Evolutionary conservation across 768 basidiomycete genomes (phyloP).

Genomic region (Rhodosporidiobolus sp.): DNA sequence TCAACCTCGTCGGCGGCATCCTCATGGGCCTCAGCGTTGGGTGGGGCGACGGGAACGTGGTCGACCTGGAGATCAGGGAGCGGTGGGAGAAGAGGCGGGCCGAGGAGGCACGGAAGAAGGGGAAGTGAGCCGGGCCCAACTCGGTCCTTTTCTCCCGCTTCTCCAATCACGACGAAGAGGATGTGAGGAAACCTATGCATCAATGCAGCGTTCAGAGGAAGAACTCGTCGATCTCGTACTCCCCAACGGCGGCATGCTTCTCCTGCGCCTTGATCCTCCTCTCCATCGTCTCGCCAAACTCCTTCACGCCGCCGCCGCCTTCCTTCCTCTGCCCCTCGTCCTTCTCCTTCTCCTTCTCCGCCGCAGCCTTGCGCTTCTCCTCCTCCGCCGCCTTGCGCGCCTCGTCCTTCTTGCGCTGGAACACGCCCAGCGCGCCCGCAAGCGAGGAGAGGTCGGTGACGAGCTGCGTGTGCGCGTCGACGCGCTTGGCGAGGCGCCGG

Average conservation of each 20-base stretch:
- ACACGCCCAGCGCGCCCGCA: slow-evolving; percentile 33
- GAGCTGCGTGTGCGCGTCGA: slow-evolving; percentile 21
- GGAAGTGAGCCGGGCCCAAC: not conserved
- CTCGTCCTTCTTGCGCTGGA: slow-evolving; percentile 22
- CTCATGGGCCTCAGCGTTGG: slow-evolving; percentile 26
- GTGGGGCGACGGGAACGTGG: slow-evolving; percentile 30
- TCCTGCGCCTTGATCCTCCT: slow-evolving; percentile 35
- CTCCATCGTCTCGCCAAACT: slow-evolving; percentile 32
- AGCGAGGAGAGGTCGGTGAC: slow-evolving; percentile 32
- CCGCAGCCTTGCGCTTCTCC: slow-evolving; percentile 2
- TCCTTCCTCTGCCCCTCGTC: not conserved
- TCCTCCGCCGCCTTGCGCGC: slow-evolving; percentile 8
- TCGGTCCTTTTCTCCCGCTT: too few species aligned
- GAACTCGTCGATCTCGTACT: slow-evolving; percentile 34
- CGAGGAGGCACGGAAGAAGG: not conserved
- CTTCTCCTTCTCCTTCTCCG: not conserved
- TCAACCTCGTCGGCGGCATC: slow-evolving; percentile 9
- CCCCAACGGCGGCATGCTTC: slow-evolving; percentile 36
- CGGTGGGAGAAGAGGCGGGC: not conserved
- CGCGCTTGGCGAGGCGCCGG: slow-evolving; percentile 28
- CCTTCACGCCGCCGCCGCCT: slow-evolving; percentile 4
- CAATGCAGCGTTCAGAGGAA: slow-evolving; percentile 9
- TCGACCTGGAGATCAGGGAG: slow-evolving; percentile 20
- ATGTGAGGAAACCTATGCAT: not conserved
- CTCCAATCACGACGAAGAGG: too few species aligned